Base-by-base conservation (phyloP, 352 stramenopile genomes). In the Pseudoperonospora humuli region DNA sequence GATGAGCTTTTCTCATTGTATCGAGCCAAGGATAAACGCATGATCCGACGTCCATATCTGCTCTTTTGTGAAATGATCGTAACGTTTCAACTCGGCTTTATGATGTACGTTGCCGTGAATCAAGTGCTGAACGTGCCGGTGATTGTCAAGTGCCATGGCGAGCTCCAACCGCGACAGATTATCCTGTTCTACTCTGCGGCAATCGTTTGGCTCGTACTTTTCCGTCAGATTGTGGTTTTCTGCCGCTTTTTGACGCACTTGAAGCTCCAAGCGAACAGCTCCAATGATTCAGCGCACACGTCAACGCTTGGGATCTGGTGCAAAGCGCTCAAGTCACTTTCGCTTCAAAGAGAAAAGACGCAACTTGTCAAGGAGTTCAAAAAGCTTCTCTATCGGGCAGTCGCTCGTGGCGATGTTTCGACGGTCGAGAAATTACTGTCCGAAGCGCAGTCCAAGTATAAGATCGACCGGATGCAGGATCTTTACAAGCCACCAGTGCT, bases 201-300 rank as follows among this genome's bases (percentile, higher is more conserved):
- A 11, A 45, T 77, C 15, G 56, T 85, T 14, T 81, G 68, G 65
- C 10, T 63, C 6, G 67, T 86, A 26, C 50, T 86, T 9, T 67
- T 75, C 26, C 70, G 59, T 36, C 77, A 89, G 50, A 70, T 83
- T 35, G 46, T 82, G 5, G 45, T 86, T 1, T 89, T 89, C 37
- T 82, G 69, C 17, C 71, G 73, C 27, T 90, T 90, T 24, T 56
- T 84, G 19, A 73, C 70, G 29, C 77, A 90, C 48, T 61, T 85
- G 14, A 86, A 86, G 50, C 67, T 90, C 0, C 77, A 90, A 25
- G 66, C 75, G 0, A 75, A 84, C 27, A 67, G 70, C 3, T 64
- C 52, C 0, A 83, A 89, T 39, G 77, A 86, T 50, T 57, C 72
- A 10, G 69, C 61, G 0, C 74, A 89, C 46, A 86, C 77, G 7